A percentile compares a stretch with the other conserved stretches of the same genome.
phyloP scores from a whole-genome alignment of 2,329 filamentous ascomycete genomes.

The Paramyrothecium roridum region DNA sequence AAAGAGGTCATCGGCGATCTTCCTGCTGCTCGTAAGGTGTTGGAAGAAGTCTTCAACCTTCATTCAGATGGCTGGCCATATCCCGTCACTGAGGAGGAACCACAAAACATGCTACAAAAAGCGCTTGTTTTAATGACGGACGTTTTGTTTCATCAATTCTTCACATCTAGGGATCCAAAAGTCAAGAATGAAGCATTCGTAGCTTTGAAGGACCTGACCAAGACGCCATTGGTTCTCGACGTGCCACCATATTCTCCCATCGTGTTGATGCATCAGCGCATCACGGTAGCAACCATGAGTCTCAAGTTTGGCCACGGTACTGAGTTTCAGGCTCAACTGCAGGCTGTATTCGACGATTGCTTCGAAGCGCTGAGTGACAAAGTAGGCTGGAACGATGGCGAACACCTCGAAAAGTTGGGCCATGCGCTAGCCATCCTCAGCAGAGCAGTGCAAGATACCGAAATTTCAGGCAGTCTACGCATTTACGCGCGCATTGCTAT shows the following conservation, averaged over 20 bases:
- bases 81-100: slow-evolving; percentile 12
- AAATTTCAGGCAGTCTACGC: slow-evolving; percentile 8
- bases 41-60: slow-evolving; percentile 19
- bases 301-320: slow-evolving; percentile 15
- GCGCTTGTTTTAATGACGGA: slow-evolving; percentile 13
- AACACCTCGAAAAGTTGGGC: slow-evolving; percentile 11
- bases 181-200: slow-evolving; percentile 13
- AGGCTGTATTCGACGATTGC: slow-evolving; percentile 13
- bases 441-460: slow-evolving; percentile 1
- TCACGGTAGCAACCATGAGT: slow-evolving; percentile 18
- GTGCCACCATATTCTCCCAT: slow-evolving; percentile 11
- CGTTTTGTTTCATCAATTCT: slow-evolving; percentile 15
- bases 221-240: slow-evolving; percentile 13
- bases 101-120: slow-evolving; percentile 7
- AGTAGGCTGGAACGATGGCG: slow-evolving; percentile 19
- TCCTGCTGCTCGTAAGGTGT: slow-evolving; percentile 4
- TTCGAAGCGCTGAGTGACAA: slow-evolving; percentile 14
- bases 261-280: slow-evolving; percentile 5
- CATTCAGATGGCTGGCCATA: slow-evolving; percentile 15
- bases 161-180: slow-evolving; percentile 11
- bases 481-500: slow-evolving; percentile 14
- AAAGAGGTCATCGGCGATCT: slow-evolving; percentile 11
- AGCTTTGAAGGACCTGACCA: slow-evolving; percentile 10
- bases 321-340: slow-evolving; percentile 16
- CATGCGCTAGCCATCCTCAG: slow-evolving; percentile 13